Evolutionary conservation across 139 green algal genomes (phyloP), one percentile per base, ranked within the genome.

Genomic region (Chlorella sp.): DNA sequence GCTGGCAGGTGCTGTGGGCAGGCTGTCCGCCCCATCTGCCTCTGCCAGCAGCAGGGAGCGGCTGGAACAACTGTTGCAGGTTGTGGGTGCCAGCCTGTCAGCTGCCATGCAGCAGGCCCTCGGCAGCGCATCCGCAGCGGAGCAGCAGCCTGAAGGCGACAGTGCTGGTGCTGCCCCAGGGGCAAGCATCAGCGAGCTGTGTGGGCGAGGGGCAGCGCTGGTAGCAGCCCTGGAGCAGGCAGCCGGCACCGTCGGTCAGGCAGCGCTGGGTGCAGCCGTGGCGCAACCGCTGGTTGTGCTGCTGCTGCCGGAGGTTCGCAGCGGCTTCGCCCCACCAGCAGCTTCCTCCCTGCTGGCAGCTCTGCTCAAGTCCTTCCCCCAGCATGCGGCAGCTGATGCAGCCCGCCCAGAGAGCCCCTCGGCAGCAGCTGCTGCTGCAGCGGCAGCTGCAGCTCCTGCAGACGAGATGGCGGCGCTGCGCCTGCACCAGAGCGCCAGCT

Each of bases 231-330:
- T 85, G 65, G 47, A 57, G 16, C 16, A 39, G 15, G 80, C 80
- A 28, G 32, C 47, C 3, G 67, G 80, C 2, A 30, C 38, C 3
- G 44, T 9, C 0, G 28, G 39, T 0, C 18, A 21, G n/a, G 63
- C 62, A 3, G 41, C 30, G 13, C 55, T 83, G 26, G 78, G 78
- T 25, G 30, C 78, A 32, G 39, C 78, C 7, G 62, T 83, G 18
- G 78, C 78, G 2, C 62, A 65, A 39, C 82, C 82, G 11, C 39
- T 82, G 34, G 39, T 88, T 0, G 71, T 75, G 1, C 30, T 72
- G 70, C 41, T 88, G 84, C 84, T 88, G 20, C 84, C 84, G 0
- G 72, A 87, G n/a, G 82, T 87, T 17, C 71, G 82, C 30, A 65
- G 21, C 39, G 82, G 82, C 21, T 36, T 1, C 1, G 72, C 71